Base-by-base conservation (phyloP, 2,329 filamentous ascomycete genomes). In the Claviceps africana region DNA sequence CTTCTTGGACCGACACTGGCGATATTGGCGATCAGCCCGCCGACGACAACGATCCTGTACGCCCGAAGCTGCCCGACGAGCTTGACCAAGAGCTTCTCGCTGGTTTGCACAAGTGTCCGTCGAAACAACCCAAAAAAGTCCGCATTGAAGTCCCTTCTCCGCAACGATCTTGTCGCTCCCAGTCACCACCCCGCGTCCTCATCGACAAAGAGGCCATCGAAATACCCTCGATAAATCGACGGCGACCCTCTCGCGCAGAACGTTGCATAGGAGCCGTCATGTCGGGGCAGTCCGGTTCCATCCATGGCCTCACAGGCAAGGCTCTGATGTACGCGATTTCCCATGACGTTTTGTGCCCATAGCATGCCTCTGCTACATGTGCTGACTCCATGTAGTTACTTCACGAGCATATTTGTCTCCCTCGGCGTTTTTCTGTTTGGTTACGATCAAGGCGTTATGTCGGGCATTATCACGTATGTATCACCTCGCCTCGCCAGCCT, bases 281-380 rank as follows among this genome's bases (percentile, higher is more conserved):
- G 90, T 82, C 88, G 59, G 82, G 83, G 65, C 82, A 86, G 58
- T 78, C 82, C 60, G 75, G 79, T 65, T 82, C 85, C 65, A 84
- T 88, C 63, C 86, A 93, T 72, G 93, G 93, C 75, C 79, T 98
- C 61, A 95, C 94, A 62, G 93, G 93, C 72, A 95, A 94, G 75
- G 83, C 91, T 70, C 76, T 98, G 64, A 79, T 98, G 85, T 96
- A 79, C 56, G 74, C 47, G 28, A 17, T n/a, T 0, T 37, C 30
- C 21, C 35, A 19, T 6, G 33, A 31, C 17, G 25, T 15, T 39
- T 4, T 28, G 33, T 40, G 48, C 10, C 3, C 30, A 21, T 37
- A 9, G 40, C 48, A 50, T 21, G 15, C 21, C 30, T 21, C 21
- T 40, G 21, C 40, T 7, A 39, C 19, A 11, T 44, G 3, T 28